Conservation (phyloP, 2,329 filamentous ascomycete genomes). For the Neurospora sp. region DNA sequence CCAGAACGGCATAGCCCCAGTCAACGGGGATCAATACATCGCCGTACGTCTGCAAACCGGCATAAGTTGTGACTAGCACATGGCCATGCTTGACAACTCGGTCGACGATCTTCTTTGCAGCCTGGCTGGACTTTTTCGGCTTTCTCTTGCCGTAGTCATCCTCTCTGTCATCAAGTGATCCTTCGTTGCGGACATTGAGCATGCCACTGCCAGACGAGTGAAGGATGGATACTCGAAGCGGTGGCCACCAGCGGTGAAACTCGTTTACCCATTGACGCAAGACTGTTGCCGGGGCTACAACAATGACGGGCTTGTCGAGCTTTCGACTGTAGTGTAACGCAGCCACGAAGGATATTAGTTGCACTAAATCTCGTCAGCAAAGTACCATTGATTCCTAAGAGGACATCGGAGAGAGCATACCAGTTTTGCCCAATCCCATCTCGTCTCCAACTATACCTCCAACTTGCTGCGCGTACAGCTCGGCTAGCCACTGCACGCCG, state of each 20-base stretch:
- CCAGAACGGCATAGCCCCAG: conserved; percentile 90
- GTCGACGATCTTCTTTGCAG: conserved; percentile 72
- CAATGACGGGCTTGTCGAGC: conserved; percentile 73
- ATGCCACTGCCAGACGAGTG: conserved; percentile 96
- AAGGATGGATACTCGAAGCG: conserved; percentile 87
- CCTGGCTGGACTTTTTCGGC: conserved; percentile 46
- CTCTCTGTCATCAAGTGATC: conserved; percentile 43
- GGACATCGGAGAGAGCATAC: conserved; percentile 10
- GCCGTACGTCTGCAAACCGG: conserved; percentile 86
- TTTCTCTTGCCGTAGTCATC: conserved; percentile 31
- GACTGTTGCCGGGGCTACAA: conserved; percentile 89
- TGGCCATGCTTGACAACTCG: conserved; percentile 77
- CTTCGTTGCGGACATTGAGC: conserved; percentile 67
- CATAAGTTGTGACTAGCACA: conserved; percentile 90
- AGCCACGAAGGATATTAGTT: conserved; percentile 67
- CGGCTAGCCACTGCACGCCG: conserved; percentile 90
- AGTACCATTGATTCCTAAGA: not conserved
- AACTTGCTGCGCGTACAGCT: conserved; percentile 79
- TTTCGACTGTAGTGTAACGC: conserved; percentile 86
- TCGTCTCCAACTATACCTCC: conserved; percentile 95
- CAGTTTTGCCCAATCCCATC: conserved; percentile 96
- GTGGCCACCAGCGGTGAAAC: conserved; percentile 99
- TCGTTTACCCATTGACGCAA: conserved; percentile 98
- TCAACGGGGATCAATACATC: conserved; percentile 71
- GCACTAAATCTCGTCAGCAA: conserved; percentile 26